These are phyloP conservation scores for Zizania palustris DNA, from an alignment of 202 grass and related monocot genomes.

Conservation along the genomic window DNA sequence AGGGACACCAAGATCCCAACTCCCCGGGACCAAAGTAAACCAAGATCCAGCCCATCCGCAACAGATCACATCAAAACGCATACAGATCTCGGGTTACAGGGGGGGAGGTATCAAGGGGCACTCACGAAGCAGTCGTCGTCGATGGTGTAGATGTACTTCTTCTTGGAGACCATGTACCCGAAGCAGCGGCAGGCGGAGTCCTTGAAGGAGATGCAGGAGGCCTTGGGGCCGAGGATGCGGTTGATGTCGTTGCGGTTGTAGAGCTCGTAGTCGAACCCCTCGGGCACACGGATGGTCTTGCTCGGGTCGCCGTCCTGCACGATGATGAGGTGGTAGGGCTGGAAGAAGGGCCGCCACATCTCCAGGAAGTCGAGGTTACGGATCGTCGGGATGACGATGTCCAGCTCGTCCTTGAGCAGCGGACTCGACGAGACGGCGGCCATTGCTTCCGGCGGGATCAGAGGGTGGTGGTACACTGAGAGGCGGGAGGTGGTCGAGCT, in stretches of 20 bases:
- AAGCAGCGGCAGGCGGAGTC: too few species aligned
- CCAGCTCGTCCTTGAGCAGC: slow-evolving; percentile 73
- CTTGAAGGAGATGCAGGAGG: slow-evolving; percentile 59
- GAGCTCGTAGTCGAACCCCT: slow-evolving; percentile 86
- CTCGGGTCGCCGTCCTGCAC: slow-evolving; percentile 74
- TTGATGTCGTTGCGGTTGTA: slow-evolving; percentile 87
- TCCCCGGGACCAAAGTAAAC: neutral
- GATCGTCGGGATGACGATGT: slow-evolving; percentile 91
- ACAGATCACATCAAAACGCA: neutral
- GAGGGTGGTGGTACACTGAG: neutral
- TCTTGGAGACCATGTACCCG: too few species aligned
- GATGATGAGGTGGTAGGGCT: slow-evolving; percentile 90
- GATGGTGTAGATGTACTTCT: too few species aligned
- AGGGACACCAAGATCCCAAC: neutral
- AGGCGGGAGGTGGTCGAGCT: neutral
- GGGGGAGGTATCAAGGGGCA: neutral
- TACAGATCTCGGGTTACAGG: neutral
- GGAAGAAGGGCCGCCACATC: slow-evolving; percentile 85
- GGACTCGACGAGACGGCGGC: slow-evolving; percentile 39
- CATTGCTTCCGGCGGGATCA: slow-evolving; percentile 23
- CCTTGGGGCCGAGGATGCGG: slow-evolving; percentile 77
- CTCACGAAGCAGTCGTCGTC: slow-evolving; percentile 54
- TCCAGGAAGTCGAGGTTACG: slow-evolving; percentile 81
- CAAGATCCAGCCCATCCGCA: neutral
- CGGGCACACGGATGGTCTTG: slow-evolving; percentile 55